Evolutionary conservation across 163 green algal genomes (phyloP).

Genomic region (Chlorella variabilis): DNA sequence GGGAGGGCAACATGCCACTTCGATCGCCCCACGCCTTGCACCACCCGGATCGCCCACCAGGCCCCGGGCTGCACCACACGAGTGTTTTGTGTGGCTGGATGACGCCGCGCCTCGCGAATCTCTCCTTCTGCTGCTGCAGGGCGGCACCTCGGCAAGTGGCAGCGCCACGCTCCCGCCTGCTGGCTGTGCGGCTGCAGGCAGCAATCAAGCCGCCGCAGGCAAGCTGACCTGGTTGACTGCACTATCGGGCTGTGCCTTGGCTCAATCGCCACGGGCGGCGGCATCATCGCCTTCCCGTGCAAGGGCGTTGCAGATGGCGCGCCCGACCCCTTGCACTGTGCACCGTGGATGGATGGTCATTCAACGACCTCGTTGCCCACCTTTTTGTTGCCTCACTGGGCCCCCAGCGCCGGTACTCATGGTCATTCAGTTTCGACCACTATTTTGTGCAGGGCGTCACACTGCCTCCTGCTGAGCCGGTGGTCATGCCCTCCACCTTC

Average conservation of each 20-base stretch:
- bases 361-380: no score
- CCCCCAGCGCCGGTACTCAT: no score
- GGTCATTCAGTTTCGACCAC: no score
- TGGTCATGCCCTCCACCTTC: conserved; percentile 59
- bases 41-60: no score
- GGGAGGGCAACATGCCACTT: neutral
- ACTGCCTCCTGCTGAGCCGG: conserved; percentile 58
- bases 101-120: no score
- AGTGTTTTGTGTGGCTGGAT: neutral
- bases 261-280: no score
- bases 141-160: neutral
- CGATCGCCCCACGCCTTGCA: no score
- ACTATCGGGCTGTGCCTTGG: neutral
- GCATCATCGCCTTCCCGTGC: no score
- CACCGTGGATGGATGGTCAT: no score
- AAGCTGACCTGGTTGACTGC: neutral
- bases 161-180: neutral
- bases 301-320: no score
- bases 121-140: neutral
- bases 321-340: no score
- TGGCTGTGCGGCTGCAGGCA: neutral
- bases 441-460: conserved; percentile 72
- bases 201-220: conserved; percentile 30
- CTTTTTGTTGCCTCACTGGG: no score
- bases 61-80: neutral